Evolutionary conservation across 1,284 basidiomycete species (phyloP), one percentile per base, ranked within the genome.

Genomic region (Ganoderma lucidum): DNA sequence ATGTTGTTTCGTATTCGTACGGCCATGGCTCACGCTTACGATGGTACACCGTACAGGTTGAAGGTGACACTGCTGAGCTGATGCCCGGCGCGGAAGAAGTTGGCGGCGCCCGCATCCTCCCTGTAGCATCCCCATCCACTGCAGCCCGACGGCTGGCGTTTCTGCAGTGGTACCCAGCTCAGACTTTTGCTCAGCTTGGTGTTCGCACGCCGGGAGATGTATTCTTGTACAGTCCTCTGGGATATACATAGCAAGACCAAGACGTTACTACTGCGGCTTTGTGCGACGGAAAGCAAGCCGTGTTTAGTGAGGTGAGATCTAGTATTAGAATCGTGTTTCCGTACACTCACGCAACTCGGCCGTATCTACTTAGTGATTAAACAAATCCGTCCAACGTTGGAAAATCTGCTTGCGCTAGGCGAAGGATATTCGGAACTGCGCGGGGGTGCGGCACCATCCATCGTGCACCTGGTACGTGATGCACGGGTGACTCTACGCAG

Each of bases 371-470:
- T 99, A 0, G 23, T 23, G 23, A 23, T 82, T 99, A 66, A 99
- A 94, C 83, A 99, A 99, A 82, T 99, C 93, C 75, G 96, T 99
- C 1, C 23, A 23, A 23, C 23, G 23, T 23, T 5, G 98, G 98
- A 51, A 98, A 99, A 81, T 98, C 96, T 0, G 98, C 99, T 81
- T 88, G 95, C 42, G 95, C 96, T 0, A 93, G 99, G 6, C 88
- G 98, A 37, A 97, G 99, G 75, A 92, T 98, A 61, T 99, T 99
- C 81, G 86, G 94, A 63, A 99, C 98, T 81, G 98, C 98, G 0
- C 88, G 97, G 44, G 94, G 23, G 23, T 23, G 23, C 96, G 0
- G 89, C 97, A 0, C 98, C 98, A 0, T 96, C 95, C 1, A 97
- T 99, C 75, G 87, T 99, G 62, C 99, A 99, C 81, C 97, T 99